Conservation (phyloP, 306 rosid genomes). For the Gleditsia sinensis region DNA sequence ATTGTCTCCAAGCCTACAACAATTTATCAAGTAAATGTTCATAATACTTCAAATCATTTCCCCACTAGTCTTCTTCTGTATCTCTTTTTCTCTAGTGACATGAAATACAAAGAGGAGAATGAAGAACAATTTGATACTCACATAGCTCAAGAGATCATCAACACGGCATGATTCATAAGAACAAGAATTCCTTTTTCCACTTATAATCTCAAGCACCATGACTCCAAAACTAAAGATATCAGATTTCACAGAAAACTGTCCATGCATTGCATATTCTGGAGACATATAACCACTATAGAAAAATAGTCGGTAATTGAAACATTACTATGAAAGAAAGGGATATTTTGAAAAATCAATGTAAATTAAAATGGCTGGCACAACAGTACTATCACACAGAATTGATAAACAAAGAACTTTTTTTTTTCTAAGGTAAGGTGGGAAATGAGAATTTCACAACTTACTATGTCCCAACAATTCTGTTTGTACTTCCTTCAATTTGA, state of each 20-base stretch:
- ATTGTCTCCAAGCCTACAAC: too few relatives aligned
- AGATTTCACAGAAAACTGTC: conserved; percentile 42
- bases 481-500: too few relatives aligned
- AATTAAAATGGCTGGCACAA: neutral
- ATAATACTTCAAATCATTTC: neutral
- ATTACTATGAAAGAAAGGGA: neutral
- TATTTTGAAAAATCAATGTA: too few relatives aligned
- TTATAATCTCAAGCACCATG: conserved; percentile 46
- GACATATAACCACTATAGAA: too few relatives aligned
- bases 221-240: conserved; percentile 52
- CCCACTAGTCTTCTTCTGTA: too few relatives aligned
- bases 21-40: neutral
- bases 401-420: too few relatives aligned
- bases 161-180: conserved; percentile 27
- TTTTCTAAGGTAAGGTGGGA: neutral
- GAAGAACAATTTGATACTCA: conserved; percentile 40
- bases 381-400: neutral
- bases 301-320: conserved; percentile 24
- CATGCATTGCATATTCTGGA: conserved; percentile 53
- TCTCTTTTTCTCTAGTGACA: too few relatives aligned
- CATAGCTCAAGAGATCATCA: conserved; percentile 48
- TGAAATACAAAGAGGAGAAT: too few relatives aligned
- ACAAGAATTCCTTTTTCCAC: too few relatives aligned
- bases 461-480: conserved; percentile 63
- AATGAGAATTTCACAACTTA: conserved; percentile 35